Evolutionary conservation across 1,284 basidiomycete genomes (phyloP), one percentile per base, ranked within the genome.

Genomic region (Vanrija sp.): DNA sequence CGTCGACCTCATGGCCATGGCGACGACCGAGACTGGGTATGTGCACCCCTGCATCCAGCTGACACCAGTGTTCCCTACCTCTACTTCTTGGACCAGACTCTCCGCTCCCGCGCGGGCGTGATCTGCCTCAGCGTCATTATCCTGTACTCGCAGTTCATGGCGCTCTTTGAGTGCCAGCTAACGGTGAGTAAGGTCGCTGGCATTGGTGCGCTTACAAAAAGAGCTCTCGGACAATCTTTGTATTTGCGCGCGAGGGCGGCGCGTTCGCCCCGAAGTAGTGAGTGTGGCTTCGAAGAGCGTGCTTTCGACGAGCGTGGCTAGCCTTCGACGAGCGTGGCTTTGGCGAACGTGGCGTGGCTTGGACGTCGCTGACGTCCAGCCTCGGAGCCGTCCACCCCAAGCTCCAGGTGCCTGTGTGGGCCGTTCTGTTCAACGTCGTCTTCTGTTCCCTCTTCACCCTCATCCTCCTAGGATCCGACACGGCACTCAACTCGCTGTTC

Each of bases 231-330:
- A 34, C 45, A 4, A 25, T 52, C 25, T 52, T 52, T 39, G 46
- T 45, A 5, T 52, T 52, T n/a, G 51, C 51, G 14, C 51, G 51
- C 3, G 51, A 52, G 45, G 51, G 51, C 28, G 51, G 51, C 26
- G 51, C 51, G 9, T 52, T 52, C 45, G 28, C 42, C 23, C 51
- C 51, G 18, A 47, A 38, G 14, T 21, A 23, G 46, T 47, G 29
- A 19, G 46, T 38, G 5, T 34, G n/a, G 7, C 5, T 9, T 14
- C 21, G 21, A 23, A 23, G 21, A 23, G 3, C 21, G 5, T 23
- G 21, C 3, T 23, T 23, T 23, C 21, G 2, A 23, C 21, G 21
- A 23, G 21, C 21, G 21, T 23, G 21, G 21, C 5, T 23, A n/a
- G n/a, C n/a, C n/a, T n/a, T 23, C 21, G 5, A 23, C 21, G 21